Conservation (phyloP, 2,329 filamentous ascomycete species). For the Seiridium cupressi region DNA sequence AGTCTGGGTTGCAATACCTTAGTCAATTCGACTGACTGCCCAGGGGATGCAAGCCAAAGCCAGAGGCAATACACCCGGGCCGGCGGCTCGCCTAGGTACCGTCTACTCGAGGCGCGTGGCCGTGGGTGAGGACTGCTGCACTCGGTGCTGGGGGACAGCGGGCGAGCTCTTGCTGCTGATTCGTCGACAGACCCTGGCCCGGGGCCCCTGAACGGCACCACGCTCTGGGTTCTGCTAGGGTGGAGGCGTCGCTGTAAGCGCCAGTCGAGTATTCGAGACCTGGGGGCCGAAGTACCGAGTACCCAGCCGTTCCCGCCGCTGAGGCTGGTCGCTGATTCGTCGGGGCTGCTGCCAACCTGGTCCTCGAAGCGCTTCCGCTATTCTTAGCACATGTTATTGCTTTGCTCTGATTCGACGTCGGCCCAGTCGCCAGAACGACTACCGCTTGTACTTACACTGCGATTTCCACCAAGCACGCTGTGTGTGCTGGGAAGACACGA, state of each 20-base stretch:
- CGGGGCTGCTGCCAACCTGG: not conserved
- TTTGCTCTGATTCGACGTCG: slow-evolving; percentile 3
- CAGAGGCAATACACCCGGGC: not conserved
- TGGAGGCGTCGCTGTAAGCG: not conserved
- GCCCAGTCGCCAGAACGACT: not conserved
- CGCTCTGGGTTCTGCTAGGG: not conserved
- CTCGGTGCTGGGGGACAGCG: not conserved
- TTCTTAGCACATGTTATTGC: slow-evolving; percentile 11
- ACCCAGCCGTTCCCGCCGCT: not conserved
- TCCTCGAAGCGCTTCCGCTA: slow-evolving; percentile 10
- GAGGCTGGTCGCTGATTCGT: not conserved
- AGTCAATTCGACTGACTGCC: too few species aligned
- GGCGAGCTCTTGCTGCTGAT: slow-evolving; percentile 1
- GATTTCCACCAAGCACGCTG: not conserved
- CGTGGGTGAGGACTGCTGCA: not conserved
- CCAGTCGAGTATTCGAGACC: slow-evolving; percentile 8
- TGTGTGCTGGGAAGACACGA: not conserved
- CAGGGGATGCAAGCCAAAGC: too few species aligned
- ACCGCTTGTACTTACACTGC: not conserved
- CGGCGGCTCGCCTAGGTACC: not conserved
- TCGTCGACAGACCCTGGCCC: not conserved
- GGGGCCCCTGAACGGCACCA: slow-evolving; percentile 6
- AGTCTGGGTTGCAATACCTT: not conserved
- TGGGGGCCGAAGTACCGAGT: not conserved
- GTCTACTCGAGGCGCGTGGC: not conserved